A percentile compares a stretch with the other conserved stretches of the same genome.
Conservation (phyloP, 2,329 filamentous ascomycete species). For the Shiraia bambusicola region DNA sequence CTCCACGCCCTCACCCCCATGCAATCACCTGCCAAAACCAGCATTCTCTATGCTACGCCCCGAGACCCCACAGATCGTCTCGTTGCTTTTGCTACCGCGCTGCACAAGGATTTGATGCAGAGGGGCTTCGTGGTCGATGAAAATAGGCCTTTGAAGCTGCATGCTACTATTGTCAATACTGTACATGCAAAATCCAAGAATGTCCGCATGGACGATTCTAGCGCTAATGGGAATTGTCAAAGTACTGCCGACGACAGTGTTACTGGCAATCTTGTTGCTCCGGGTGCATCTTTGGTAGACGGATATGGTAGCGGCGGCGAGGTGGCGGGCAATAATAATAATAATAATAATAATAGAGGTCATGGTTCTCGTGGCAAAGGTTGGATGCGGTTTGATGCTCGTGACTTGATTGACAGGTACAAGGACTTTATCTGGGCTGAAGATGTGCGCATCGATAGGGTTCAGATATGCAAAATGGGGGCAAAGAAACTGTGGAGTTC, state of each 20-base stretch:
- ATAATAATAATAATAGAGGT: conserved; percentile 6
- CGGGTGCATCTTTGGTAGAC: no score
- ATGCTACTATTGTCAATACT: conserved; percentile 85
- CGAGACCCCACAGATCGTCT: conserved; percentile 56
- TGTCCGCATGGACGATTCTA: conserved; percentile 13
- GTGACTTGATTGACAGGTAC: conserved; percentile 54
- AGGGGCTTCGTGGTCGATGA: conserved; percentile 61
- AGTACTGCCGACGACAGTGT: no score
- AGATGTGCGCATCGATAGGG: conserved; percentile 64
- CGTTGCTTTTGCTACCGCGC: conserved; percentile 57
- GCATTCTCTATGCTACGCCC: conserved; percentile 67
- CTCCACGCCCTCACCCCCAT: conserved; percentile 60
- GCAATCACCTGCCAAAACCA: conserved; percentile 58
- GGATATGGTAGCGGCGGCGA: conserved; percentile 4
- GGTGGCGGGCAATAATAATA: conserved; percentile 5
- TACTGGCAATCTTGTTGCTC: no score
- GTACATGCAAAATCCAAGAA: conserved; percentile 64
- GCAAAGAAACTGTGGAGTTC: conserved; percentile 62
- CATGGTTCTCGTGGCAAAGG: conserved; percentile 23
- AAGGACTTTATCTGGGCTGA: conserved; percentile 70
- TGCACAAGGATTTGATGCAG: conserved; percentile 58
- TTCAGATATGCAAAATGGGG: conserved; percentile 87
- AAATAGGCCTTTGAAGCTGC: conserved; percentile 67
- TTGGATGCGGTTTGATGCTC: conserved; percentile 47
- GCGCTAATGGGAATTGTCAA: neutral